Conservation (phyloP, 2,329 filamentous ascomycete genomes). For the Shiraia sp. region DNA sequence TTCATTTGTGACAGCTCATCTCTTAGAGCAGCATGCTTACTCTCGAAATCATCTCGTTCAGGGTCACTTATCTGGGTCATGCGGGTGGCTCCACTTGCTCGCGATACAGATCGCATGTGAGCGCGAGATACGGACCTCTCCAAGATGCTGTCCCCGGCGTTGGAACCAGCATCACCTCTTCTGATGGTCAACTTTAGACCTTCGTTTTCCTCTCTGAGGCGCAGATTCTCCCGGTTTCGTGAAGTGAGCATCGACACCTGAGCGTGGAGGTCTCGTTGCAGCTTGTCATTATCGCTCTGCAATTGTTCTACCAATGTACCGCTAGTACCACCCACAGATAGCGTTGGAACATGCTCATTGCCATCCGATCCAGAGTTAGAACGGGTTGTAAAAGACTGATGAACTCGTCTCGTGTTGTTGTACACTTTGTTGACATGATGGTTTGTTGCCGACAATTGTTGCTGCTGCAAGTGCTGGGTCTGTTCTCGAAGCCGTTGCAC, state of each 20-base stretch:
- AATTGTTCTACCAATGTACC: constrained; percentile 83
- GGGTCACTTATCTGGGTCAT: constrained; percentile 70
- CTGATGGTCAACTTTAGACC: constrained; percentile 88
- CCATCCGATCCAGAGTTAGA: constrained; percentile 47
- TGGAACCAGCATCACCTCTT: constrained; percentile 64
- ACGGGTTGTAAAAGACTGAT: constrained; percentile 42
- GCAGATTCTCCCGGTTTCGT: constrained; percentile 90
- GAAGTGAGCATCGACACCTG: constrained; percentile 98
- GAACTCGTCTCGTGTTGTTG: constrained; percentile 46
- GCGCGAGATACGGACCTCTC: constrained; percentile 92
- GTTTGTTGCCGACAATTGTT: constrained; percentile 41
- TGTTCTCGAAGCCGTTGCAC: constrained; percentile 68
- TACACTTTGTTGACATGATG: constrained; percentile 43
- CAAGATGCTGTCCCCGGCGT: constrained; percentile 83
- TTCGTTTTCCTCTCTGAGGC: constrained; percentile 95
- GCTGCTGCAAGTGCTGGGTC: constrained; percentile 34
- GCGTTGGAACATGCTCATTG: constrained; percentile 34
- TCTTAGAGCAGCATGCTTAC: constrained; percentile 77
- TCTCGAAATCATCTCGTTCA: constrained; percentile 77
- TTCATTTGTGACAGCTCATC: constrained; percentile 87
- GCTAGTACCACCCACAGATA: constrained; percentile 49
- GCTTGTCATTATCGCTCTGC: constrained; percentile 87
- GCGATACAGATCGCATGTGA: constrained; percentile 73
- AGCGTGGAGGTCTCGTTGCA: constrained; percentile 88
- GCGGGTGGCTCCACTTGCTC: constrained; percentile 62